These are phyloP conservation scores for Ramaria sp. DNA, from an alignment of 768 basidiomycete genomes.

Conservation along the genomic window DNA sequence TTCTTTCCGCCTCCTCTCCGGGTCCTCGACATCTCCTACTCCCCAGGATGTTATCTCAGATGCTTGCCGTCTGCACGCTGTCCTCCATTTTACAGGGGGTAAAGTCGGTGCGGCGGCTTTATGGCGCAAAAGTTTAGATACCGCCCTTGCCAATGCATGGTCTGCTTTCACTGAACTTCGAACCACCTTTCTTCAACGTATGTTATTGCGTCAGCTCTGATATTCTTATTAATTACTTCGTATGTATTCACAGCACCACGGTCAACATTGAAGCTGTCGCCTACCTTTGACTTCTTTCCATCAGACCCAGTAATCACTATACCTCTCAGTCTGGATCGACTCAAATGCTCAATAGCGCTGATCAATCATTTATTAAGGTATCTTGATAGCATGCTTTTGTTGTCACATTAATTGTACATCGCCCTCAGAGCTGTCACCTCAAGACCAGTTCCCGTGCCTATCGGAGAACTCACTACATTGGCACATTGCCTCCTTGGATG, in stretches of 20 bases:
- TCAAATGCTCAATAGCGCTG: constrained; percentile 41
- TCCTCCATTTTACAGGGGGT: constrained; percentile 63
- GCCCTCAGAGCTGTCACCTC: constrained; percentile 14
- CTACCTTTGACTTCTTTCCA: constrained; percentile 10
- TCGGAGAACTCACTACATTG: constrained; percentile 51
- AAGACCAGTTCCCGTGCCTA: constrained; percentile 57
- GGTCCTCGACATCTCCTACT: constrained; percentile 34
- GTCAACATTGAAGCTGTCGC: constrained; percentile 12
- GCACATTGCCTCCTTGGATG: constrained; percentile 35
- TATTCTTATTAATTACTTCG: not conserved
- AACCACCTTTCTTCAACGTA: constrained; percentile 42
- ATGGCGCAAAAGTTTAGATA: constrained; percentile 71
- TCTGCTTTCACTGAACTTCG: constrained; percentile 45
- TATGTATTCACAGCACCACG: not conserved
- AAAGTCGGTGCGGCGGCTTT: constrained; percentile 61
- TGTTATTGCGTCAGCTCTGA: constrained; percentile 22
- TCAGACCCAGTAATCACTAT: constrained; percentile 37
- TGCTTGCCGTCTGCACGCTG: constrained; percentile 47
- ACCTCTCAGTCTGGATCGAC: constrained; percentile 49
- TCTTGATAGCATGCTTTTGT: not conserved
- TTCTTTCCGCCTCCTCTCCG: constrained; percentile 45
- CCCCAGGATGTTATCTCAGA: constrained; percentile 30
- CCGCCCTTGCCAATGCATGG: constrained; percentile 57
- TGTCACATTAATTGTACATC: not conserved
- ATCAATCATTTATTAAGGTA: constrained; percentile 50